Evolutionary conservation across 1,284 basidiomycete genomes (phyloP).

Genomic region (Ceratobasidium sp.): DNA sequence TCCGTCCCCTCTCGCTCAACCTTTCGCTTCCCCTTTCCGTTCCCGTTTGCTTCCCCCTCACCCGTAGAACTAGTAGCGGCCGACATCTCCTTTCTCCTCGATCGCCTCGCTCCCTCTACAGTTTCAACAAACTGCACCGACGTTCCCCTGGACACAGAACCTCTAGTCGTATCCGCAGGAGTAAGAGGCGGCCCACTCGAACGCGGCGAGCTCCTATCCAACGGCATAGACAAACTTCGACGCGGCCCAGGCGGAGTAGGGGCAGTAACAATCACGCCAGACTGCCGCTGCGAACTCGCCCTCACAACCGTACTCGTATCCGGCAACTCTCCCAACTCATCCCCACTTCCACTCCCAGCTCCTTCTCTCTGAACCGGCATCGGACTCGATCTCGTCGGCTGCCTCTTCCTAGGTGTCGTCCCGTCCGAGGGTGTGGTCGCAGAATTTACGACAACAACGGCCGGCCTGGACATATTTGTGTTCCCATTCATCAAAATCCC

Average conservation of each 20-base stretch:
- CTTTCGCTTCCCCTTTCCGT: conserved; percentile 40
- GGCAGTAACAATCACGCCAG: conserved; percentile 40
- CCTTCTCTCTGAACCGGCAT: not conserved
- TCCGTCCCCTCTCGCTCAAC: conserved; percentile 31
- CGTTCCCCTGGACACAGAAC: conserved; percentile 24
- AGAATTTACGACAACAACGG: conserved; percentile 37
- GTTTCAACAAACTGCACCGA: conserved; percentile 42
- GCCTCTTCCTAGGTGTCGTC: not conserved
- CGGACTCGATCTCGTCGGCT: conserved; percentile 21
- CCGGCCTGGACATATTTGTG: conserved; percentile 1
- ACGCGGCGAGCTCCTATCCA: conserved; percentile 17
- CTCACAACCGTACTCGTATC: conserved; percentile 16
- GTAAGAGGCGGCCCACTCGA: conserved; percentile 10
- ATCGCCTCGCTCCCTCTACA: conserved; percentile 18
- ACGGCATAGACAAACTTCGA: conserved; percentile 40
- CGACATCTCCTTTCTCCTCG: not conserved
- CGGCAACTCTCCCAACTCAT: too few species aligned
- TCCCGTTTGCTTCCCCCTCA: not conserved
- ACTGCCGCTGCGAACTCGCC: not conserved
- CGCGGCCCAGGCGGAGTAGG: conserved; percentile 35
- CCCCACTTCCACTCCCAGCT: not conserved
- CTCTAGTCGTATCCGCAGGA: conserved; percentile 16
- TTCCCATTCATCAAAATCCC: conserved; percentile 37
- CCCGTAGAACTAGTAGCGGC: conserved; percentile 6
- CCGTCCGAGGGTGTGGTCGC: conserved; percentile 2